Conservation (phyloP, 805 yeast species). For the Priceomyces medius region DNA sequence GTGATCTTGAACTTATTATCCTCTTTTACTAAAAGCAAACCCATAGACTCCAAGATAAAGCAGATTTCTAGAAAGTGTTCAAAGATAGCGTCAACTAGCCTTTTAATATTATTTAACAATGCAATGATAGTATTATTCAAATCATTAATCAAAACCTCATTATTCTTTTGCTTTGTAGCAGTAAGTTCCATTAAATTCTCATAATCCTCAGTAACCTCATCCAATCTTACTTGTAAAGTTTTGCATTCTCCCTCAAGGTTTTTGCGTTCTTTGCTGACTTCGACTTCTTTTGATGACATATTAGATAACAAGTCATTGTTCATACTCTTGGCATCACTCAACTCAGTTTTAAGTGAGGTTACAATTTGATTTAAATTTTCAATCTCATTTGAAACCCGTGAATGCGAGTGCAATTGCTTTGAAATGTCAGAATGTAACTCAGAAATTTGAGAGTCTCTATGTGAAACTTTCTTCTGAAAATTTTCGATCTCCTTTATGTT, state of each 20-base stretch:
- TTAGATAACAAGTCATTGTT: slow-evolving; percentile 67
- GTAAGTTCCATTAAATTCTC: slow-evolving; percentile 44
- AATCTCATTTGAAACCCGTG: slow-evolving; percentile 13
- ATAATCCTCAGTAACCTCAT: slow-evolving; percentile 43
- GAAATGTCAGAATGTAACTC: slow-evolving; percentile 14
- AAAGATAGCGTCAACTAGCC: slow-evolving; percentile 18
- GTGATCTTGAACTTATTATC: slow-evolving; percentile 48
- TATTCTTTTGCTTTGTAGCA: slow-evolving; percentile 20
- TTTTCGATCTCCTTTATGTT: slow-evolving; percentile 12
- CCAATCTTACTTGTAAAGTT: slow-evolving; percentile 42
- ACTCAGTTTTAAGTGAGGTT: slow-evolving; percentile 15
- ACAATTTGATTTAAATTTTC: slow-evolving; percentile 14
- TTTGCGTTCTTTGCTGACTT: slow-evolving; percentile 54
- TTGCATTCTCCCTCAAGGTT: slow-evolving; percentile 50
- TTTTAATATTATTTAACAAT: slow-evolving; percentile 15
- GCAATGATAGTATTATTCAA: slow-evolving; percentile 20
- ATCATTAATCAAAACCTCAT: slow-evolving; percentile 28
- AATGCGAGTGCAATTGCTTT: slow-evolving; percentile 11
- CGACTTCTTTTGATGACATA: slow-evolving; percentile 63
- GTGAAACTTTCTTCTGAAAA: slow-evolving; percentile 10
- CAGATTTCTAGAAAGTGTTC: slow-evolving; percentile 47
- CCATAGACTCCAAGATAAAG: slow-evolving; percentile 68
- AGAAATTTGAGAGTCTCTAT: slow-evolving; percentile 13
- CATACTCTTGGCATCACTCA: slow-evolving; percentile 31
- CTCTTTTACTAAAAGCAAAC: slow-evolving; percentile 60